phyloP scores from a whole-genome alignment of 2,329 filamentous ascomycete species.

The Cadophora sp. region DNA sequence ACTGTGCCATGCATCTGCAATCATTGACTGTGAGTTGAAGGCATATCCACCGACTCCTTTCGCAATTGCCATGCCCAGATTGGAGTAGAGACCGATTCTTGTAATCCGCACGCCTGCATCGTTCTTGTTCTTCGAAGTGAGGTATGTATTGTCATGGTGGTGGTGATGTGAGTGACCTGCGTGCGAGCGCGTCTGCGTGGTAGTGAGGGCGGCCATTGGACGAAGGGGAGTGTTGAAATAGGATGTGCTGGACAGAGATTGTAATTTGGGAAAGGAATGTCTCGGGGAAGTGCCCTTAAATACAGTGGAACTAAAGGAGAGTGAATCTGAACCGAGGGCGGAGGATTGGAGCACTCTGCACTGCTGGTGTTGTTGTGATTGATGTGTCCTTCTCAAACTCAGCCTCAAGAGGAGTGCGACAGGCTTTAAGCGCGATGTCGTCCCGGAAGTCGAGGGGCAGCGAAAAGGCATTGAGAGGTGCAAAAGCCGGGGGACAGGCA shows the following conservation, averaged over 20 bases:
- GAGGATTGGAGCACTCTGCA: constrained; percentile 41
- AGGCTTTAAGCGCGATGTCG: constrained; percentile 39
- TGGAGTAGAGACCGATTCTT: constrained; percentile 84
- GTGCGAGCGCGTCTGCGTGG: constrained; percentile 45
- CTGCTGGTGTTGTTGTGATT: constrained; percentile 38
- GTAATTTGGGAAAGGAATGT: constrained; percentile 37
- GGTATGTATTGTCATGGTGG: constrained; percentile 84
- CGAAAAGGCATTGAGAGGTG: constrained; percentile 37
- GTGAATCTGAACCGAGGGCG: constrained; percentile 36
- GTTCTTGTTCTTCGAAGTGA: constrained; percentile 82
- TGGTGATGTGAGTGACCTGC: constrained; percentile 70
- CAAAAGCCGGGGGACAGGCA: constrained; percentile 13
- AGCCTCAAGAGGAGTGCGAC: constrained; percentile 37
- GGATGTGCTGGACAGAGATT: constrained; percentile 32
- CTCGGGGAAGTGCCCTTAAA: constrained; percentile 29
- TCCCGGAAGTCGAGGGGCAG: constrained; percentile 34
- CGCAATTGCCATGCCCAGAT: constrained; percentile 90
- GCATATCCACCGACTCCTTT: constrained; percentile 92
- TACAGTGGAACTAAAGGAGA: constrained; percentile 30
- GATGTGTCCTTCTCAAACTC: constrained; percentile 45
- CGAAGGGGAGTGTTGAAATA: constrained; percentile 28
- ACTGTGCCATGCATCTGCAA: constrained; percentile 94
- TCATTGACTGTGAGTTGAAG: constrained; percentile 93
- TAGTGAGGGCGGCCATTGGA: constrained; percentile 42
- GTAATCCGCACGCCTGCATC: constrained; percentile 96